A percentile compares a stretch with the other conserved stretches of the same genome.
Conservation (phyloP, 805 yeast genomes). For the Teunomyces panamensis region DNA sequence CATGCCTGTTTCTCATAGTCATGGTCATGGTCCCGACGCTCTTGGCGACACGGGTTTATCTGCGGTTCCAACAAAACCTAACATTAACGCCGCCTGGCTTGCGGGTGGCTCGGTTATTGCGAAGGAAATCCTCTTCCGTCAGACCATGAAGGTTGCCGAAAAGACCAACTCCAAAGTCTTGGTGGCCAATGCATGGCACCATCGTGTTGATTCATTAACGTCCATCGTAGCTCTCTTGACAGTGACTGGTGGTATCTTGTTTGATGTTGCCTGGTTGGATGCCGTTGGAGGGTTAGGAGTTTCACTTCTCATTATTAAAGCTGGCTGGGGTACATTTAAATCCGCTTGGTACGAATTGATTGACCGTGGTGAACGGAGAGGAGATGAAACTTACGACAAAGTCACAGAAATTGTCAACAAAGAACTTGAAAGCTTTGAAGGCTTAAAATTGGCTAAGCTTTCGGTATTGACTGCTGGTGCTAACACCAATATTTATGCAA, state of each 20-base stretch:
- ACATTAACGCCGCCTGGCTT: conserved; percentile 93
- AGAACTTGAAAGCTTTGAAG: conserved; percentile 23
- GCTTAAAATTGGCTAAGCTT: conserved; percentile 37
- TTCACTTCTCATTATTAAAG: conserved; percentile 74
- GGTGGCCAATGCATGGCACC: conserved; percentile 98
- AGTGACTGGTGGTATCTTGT: conserved; percentile 78
- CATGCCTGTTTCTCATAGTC: conserved; percentile 24
- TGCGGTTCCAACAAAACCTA: conserved; percentile 24
- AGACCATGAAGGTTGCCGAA: conserved; percentile 78
- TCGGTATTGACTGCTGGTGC: conserved; percentile 59
- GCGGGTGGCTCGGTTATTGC: conserved; percentile 85
- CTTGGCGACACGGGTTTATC: background rate
- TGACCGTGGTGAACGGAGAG: conserved; percentile 61
- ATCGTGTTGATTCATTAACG: conserved; percentile 89
- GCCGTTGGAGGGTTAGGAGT: conserved; percentile 90
- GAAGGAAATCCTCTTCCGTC: conserved; percentile 84
- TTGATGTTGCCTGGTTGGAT: conserved; percentile 80
- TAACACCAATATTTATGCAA: conserved; percentile 41
- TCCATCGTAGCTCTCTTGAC: conserved; percentile 87
- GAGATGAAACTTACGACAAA: conserved; percentile 47
- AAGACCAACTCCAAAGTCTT: conserved; percentile 81
- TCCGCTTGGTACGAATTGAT: conserved; percentile 72
- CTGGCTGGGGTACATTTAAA: conserved; percentile 75
- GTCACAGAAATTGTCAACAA: conserved; percentile 39
- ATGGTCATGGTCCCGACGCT: conserved; percentile 4